A percentile compares a stretch with the other conserved stretches of the same genome.
These are phyloP conservation scores for Fraxinus velutina DNA, from an alignment of 305 asterid genomes.

Conservation along the genomic window DNA sequence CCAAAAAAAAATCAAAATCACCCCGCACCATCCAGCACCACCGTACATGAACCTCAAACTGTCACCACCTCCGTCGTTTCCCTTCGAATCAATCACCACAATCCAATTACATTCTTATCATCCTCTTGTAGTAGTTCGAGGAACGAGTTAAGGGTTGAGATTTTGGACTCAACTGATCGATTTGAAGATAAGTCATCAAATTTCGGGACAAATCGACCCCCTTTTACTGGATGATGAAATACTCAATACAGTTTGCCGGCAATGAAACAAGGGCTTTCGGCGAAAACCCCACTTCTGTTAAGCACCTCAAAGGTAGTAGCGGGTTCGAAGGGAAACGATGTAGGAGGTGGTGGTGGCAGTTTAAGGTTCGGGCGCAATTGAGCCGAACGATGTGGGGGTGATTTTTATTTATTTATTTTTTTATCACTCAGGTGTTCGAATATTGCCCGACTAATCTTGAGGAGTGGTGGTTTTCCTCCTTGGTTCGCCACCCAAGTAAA, in stretches of 20 bases:
- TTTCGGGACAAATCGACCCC: constrained; percentile 52
- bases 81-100: constrained; percentile 32
- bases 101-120: constrained; percentile 53
- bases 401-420: too few species aligned
- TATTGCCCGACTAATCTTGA: too few species aligned
- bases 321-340: neutral
- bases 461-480: too few species aligned
- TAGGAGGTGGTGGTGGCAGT: neutral
- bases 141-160: constrained; percentile 56
- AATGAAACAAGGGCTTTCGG: constrained; percentile 19
- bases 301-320: constrained; percentile 32
- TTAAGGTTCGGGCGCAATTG: neutral
- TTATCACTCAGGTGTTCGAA: too few species aligned
- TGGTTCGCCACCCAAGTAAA: too few species aligned
- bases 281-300: constrained; percentile 39
- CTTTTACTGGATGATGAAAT: constrained; percentile 22
- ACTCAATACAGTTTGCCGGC: neutral
- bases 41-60: neutral
- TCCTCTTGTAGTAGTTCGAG: constrained; percentile 67
- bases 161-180: constrained; percentile 68
- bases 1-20: neutral
- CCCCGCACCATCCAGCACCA: neutral
- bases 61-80: neutral
- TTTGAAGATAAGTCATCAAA: constrained; percentile 66
- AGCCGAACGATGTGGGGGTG: neutral